These are phyloP conservation scores for Rugosomyces carneus DNA, from an alignment of 1,284 basidiomycete genomes.

Conservation along the genomic window DNA sequence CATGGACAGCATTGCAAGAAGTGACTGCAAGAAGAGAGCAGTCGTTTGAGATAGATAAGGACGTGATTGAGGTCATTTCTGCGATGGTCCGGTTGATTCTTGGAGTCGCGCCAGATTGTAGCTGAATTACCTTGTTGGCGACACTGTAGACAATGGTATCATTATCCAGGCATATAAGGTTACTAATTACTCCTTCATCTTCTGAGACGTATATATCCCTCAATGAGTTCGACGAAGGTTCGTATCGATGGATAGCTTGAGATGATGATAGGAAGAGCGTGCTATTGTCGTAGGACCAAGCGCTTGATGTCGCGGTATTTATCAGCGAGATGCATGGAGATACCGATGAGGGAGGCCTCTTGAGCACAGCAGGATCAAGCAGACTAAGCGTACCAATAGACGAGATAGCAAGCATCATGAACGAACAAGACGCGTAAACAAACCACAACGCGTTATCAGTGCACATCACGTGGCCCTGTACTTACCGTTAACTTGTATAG, in stretches of 20 bases:
- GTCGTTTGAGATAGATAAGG: constrained; percentile 54
- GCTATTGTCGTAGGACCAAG: constrained; percentile 52
- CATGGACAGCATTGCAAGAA: constrained; percentile 44
- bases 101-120: constrained; percentile 48
- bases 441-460: constrained; percentile 11
- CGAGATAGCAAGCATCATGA: constrained; percentile 42
- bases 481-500: too few relatives aligned
- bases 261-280: constrained; percentile 46
- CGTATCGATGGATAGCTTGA: constrained; percentile 44
- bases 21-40: constrained; percentile 50
- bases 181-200: constrained; percentile 28
- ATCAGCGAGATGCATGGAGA: constrained; percentile 33
- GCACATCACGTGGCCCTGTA: constrained; percentile 11
- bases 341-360: constrained; percentile 34
- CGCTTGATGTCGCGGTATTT: constrained; percentile 34
- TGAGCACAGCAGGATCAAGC: constrained; percentile 41
- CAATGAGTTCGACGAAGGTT: constrained; percentile 38
- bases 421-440: constrained; percentile 16
- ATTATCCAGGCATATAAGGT: constrained; percentile 42
- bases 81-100: constrained; percentile 52
- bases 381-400: constrained; percentile 39
- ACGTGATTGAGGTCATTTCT: constrained; percentile 48
- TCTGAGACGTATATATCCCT: constrained; percentile 31
- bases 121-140: constrained; percentile 50
- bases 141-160: constrained; percentile 42